Percentiles rank a stretch among this genome's conserved stretches.
These are phyloP conservation scores for Stagonosporopsis tanaceti DNA, from an alignment of 2,329 filamentous ascomycete genomes.

Conservation along the genomic window DNA sequence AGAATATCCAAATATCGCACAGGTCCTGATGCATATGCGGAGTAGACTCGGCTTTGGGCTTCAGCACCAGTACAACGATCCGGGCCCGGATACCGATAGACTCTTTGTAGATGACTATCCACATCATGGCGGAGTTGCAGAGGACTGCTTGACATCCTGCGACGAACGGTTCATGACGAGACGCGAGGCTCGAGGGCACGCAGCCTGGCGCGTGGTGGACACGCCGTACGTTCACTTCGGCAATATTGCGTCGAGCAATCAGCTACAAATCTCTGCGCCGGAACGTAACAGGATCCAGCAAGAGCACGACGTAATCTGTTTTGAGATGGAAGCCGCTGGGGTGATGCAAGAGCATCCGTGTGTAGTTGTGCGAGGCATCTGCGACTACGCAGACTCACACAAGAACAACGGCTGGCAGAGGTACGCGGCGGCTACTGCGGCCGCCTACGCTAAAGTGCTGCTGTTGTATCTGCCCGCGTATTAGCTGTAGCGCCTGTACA, in stretches of 20 bases:
- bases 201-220: not conserved
- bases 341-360: constrained; percentile 20
- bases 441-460: not conserved
- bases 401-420: constrained; percentile 27
- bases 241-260: constrained; percentile 31
- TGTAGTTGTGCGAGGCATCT: constrained; percentile 30
- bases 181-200: not conserved
- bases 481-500: too few species aligned
- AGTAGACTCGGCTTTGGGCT: not conserved
- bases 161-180: not conserved
- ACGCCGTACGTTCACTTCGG: constrained; percentile 26
- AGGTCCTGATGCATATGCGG: not conserved
- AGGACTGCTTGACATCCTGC: too few species aligned
- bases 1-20: not conserved
- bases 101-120: too few species aligned
- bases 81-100: too few species aligned
- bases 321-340: constrained; percentile 27
- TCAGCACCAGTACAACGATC: too few species aligned
- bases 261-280: constrained; percentile 23
- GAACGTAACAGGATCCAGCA: constrained; percentile 21
- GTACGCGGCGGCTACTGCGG: constrained; percentile 13
- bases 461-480: not conserved
- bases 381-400: constrained; percentile 34
- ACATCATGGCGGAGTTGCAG: too few species aligned
- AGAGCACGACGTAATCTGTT: constrained; percentile 29